phyloP scores from a whole-genome alignment of 192 early-diverging fungal species.

The Allomyces arbusculus region DNA sequence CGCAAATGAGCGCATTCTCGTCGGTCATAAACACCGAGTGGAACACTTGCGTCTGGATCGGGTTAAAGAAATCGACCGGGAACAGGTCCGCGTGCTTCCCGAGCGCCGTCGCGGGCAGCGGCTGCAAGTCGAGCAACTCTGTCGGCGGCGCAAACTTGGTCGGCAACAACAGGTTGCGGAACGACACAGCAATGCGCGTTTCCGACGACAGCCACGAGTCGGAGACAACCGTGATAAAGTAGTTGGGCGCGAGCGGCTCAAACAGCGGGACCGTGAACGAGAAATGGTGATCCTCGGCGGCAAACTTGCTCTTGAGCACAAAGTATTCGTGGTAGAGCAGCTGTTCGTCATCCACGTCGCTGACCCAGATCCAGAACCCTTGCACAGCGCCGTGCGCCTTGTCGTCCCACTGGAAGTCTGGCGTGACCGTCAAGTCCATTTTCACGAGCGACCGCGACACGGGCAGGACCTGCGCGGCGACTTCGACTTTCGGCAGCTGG shows the following conservation, averaged over 20 bases:
- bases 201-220: conserved; percentile 92
- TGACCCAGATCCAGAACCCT: conserved; percentile 82
- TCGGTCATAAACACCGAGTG: conserved; percentile 71
- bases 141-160: conserved; percentile 87
- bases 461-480: conserved; percentile 78
- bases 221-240: conserved; percentile 77
- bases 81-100: conserved; percentile 11
- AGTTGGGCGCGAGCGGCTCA: conserved; percentile 89
- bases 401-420: conserved; percentile 88
- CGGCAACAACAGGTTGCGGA: conserved; percentile 78
- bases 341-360: conserved; percentile 79
- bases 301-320: conserved; percentile 68
- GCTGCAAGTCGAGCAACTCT: conserved; percentile 82
- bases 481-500: conserved; percentile 79
- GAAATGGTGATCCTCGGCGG: conserved; percentile 59
- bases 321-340: conserved; percentile 83
- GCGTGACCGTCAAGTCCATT: conserved; percentile 76
- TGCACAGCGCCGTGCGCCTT: conserved; percentile 67
- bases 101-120: conserved; percentile 58
- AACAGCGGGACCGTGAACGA: conserved; percentile 78
- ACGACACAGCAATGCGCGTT: conserved; percentile 76
- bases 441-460: conserved; percentile 75
- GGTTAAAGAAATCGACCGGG: conserved; percentile 56
- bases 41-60: conserved; percentile 91
- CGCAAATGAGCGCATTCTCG: conserved; percentile 78